Base-by-base conservation (phyloP, 2,329 filamentous ascomycete genomes). In the Dactylellina drechsleri region DNA sequence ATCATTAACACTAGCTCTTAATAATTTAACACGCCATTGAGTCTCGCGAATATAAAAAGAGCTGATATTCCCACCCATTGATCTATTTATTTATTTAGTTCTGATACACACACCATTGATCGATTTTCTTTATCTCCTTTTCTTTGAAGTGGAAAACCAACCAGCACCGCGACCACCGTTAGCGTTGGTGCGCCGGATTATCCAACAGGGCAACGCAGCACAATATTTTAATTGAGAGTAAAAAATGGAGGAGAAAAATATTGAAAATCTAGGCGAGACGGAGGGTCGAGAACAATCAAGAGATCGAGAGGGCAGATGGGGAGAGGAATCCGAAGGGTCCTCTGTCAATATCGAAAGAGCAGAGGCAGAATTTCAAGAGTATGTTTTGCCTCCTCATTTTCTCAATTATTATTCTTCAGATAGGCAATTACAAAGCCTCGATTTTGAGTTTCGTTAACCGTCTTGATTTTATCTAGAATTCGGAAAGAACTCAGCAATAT, bases 351-450 rank as follows among this genome's bases (percentile, higher is more conserved):
- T 79, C 50, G 62, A 77, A 15, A 74, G 68, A 40, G 78, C 78
- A 3, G 62, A 77, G 15, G 70, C 73, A 18, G 78, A 79, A n/a
- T 79, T 77, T 28, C 71, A 79, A 76, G 78, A 78, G 78, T 79
- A 76, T 41, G 62, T 18, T 60, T 60, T 20, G n/a, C 8, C 43
- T 31, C 8, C 52, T 61, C 31, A 36, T 7, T 36, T 36, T 8
- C 10, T 10, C 31, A 36, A 36, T 36, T 7, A 36, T 36, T 8
- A 12, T 23, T 47, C 43, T n/a, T 18, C 15, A 8, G 13, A 23
- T 23, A 23, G 23, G 2, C 43, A 12, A 47, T n/a, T 12, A 43
- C 13, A 15, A n/a, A 18, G 13, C 16, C 8, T 23, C 47, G 2
- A 8, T 2, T 52, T 5, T 23, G 47, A 4, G 16, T 20, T 13